These are phyloP conservation scores for Globisporangium paddicum DNA, from an alignment of 352 stramenopile genomes.

Conservation along the genomic window DNA sequence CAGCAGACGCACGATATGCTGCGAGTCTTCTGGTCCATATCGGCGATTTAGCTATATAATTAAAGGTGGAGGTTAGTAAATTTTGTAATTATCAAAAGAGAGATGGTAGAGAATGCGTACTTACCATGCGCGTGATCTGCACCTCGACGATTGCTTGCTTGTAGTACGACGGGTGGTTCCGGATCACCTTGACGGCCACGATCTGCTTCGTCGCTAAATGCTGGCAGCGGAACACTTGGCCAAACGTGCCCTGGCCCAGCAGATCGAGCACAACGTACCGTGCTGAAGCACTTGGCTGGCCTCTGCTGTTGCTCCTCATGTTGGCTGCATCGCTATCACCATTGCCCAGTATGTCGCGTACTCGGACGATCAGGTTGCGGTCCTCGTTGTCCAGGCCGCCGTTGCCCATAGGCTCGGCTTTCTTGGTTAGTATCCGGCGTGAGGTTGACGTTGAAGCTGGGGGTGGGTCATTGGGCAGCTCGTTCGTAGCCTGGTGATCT, in stretches of 20 bases:
- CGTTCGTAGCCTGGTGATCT: neutral
- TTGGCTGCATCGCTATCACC: neutral
- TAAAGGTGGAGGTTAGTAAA: too few species aligned
- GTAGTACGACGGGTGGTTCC: conserved; percentile 92
- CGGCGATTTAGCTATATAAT: conserved; percentile 22
- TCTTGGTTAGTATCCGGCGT: conserved; percentile 38
- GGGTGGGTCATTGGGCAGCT: neutral
- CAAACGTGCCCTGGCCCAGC: conserved; percentile 89
- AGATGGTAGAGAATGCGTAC: conserved; percentile 28
- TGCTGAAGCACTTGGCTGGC: conserved; percentile 5
- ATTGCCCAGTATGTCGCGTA: conserved; percentile 29
- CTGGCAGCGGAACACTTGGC: conserved; percentile 44
- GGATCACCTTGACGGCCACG: conserved; percentile 97
- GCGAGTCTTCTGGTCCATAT: conserved; percentile 22
- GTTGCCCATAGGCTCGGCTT: conserved; percentile 28
- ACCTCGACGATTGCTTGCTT: conserved; percentile 94
- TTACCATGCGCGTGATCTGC: conserved; percentile 84
- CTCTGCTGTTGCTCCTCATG: neutral
- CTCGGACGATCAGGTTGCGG: conserved; percentile 43
- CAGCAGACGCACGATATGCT: conserved; percentile 84
- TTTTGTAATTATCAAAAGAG: neutral
- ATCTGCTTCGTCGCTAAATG: conserved; percentile 57
- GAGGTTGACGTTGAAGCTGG: neutral
- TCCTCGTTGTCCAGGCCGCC: conserved; percentile 43
- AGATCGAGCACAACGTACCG: conserved; percentile 89